Evolutionary conservation across 2,329 filamentous ascomycete genomes (phyloP), one percentile per base, ranked within the genome.

Genomic region (Sphaceloma murrayae): DNA sequence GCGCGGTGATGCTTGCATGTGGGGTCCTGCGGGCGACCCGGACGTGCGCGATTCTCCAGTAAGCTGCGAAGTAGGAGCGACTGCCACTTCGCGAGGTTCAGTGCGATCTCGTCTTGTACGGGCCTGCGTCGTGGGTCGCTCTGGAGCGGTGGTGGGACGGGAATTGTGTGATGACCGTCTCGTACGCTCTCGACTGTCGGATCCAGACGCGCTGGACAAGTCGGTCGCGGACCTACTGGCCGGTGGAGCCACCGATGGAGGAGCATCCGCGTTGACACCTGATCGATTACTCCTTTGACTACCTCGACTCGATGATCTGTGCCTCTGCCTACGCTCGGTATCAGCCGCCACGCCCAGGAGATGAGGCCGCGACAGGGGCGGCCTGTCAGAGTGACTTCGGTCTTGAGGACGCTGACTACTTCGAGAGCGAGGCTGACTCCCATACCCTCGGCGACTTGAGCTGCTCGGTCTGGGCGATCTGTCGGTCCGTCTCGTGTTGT

Each of bases 181-280:
- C 38, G 58, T 56, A 31, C 60, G 49, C 33, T 53, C 48, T 48
- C 54, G 43, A 8, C 21, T 29, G 14, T 36, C 42, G 16, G 42
- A 45, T 17, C 42, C 32, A 14, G 42, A 45, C 58, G 7, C 59
- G 52, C 13, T 62, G 56, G 61, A 61, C 1, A 86, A 63, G 55
- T 87, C 82, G 2, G 76, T 82, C 34, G 79, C 74, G 13, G 82
- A 85, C 16, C 74, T 72, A 16, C 74, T 67, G 9, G 75, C 72
- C 31, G 72, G 70, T 42, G 69, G 65, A 18, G 65, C 56, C 9
- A 72, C 65, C 19, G 66, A 26, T 5, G 14, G 13, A 24, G 67
- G 59, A 11, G 64, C 59, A 40, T 63, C 62, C 13, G 65, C 53
- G 2, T 74, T 70, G 2, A 70, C 32, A 13, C 47, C 34, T 8